Evolutionary conservation across 1,139 yeast species (phyloP).

Genomic region (Taphrina pruni): DNA sequence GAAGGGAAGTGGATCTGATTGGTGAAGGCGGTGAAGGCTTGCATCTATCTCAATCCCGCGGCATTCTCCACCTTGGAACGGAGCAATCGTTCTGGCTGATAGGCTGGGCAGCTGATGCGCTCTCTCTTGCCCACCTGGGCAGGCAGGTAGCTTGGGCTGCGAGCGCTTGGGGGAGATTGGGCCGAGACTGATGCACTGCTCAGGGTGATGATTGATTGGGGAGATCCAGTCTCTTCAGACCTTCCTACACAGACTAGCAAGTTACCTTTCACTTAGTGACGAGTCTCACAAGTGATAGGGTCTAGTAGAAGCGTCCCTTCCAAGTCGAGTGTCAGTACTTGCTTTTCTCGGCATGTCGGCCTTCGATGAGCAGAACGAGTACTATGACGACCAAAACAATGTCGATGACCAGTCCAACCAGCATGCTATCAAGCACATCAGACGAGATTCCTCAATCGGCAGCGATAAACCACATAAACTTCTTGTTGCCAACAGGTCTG

Average conservation of each 20-base stretch:
- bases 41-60: background rate
- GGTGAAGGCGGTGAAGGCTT: background rate
- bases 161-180: no score
- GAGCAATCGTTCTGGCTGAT: background rate
- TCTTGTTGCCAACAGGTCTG: conserved; percentile 43
- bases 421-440: conserved; percentile 38
- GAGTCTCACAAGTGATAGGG: no score
- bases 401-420: conserved; percentile 40
- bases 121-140: no score
- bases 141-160: no score
- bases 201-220: background rate
- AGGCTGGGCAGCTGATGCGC: background rate
- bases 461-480: conserved; percentile 36
- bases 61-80: conserved; percentile 2
- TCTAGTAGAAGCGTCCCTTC: background rate
- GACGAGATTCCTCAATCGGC: conserved; percentile 30
- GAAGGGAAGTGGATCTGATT: background rate
- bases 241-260: no score
- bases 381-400: conserved; percentile 33
- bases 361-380: conserved; percentile 32
- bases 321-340: background rate
- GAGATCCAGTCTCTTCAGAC: background rate
- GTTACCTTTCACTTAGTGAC: no score
- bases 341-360: conserved; percentile 18
- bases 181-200: no score